A percentile compares a stretch with the other conserved stretches of the same genome.
These are phyloP conservation scores for Solanum aculeatissimum DNA, from an alignment of 305 asterid species.

Conservation along the genomic window DNA sequence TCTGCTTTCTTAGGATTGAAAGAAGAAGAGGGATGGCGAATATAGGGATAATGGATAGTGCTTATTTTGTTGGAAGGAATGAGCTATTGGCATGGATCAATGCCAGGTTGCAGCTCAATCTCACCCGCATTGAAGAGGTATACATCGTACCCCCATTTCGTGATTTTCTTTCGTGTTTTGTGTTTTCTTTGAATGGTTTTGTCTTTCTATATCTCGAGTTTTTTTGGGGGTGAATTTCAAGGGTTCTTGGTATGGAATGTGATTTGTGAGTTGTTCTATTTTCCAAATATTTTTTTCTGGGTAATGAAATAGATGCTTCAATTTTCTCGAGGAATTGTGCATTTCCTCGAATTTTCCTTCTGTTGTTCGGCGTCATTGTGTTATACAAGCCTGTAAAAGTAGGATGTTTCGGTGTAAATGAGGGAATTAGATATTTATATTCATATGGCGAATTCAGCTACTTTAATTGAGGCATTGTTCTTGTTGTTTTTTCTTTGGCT, in stretches of 20 bases:
- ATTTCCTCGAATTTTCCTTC: not conserved
- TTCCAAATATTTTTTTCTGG: not conserved
- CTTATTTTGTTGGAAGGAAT: conserved; percentile 85
- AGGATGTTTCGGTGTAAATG: not conserved
- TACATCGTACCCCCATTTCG: not conserved
- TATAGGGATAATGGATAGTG: conserved; percentile 92
- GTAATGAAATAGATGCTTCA: not conserved
- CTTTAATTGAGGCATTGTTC: not conserved
- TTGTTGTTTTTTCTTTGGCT: not conserved
- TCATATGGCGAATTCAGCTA: not conserved
- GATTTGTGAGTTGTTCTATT: not conserved
- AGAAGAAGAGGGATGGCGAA: conserved; percentile 36
- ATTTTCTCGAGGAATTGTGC: not conserved
- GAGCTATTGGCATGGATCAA: conserved; percentile 86
- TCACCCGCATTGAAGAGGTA: conserved; percentile 83
- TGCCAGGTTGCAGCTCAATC: conserved; percentile 71
- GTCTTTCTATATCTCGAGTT: not conserved
- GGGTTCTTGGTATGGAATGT: not conserved
- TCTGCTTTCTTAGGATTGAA: not conserved
- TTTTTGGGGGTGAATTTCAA: not conserved
- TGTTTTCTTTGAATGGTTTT: not conserved
- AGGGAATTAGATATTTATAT: not conserved
- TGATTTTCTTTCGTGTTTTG: not conserved
- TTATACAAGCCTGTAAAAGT: not conserved
- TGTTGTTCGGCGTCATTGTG: not conserved